Conservation (phyloP, 2,329 filamentous ascomycete species). For the Fusarium vanettenii region DNA sequence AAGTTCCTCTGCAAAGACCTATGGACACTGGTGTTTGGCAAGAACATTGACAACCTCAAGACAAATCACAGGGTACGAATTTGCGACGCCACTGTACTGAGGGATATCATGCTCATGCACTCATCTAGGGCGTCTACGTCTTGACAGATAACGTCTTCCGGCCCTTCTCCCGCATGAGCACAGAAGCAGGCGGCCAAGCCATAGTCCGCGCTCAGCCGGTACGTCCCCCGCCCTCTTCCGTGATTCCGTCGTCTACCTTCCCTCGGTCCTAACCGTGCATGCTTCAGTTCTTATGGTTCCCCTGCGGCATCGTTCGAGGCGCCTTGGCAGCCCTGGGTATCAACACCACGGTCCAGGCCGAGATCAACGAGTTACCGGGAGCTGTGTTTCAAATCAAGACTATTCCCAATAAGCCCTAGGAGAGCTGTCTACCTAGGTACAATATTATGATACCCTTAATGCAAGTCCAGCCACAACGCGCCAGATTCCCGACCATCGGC, state of each 20-base stretch:
- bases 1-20: slow-evolving; percentile 99
- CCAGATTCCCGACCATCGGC: slow-evolving; percentile 25
- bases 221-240: slow-evolving; percentile 50
- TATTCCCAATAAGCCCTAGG: slow-evolving; percentile 67
- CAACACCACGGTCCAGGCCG: slow-evolving; percentile 89
- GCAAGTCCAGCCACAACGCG: slow-evolving; percentile 27
- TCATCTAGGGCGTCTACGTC: slow-evolving; percentile 85
- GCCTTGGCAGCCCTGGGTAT: slow-evolving; percentile 94
- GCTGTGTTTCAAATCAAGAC: slow-evolving; percentile 98
- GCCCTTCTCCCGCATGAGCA: slow-evolving; percentile 89
- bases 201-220: slow-evolving; percentile 83
- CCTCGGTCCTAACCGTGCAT: slow-evolving; percentile 10
- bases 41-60: slow-evolving; percentile 98
- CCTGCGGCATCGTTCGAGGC: slow-evolving; percentile 90
- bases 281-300: slow-evolving; percentile 89
- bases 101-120: slow-evolving; percentile 7
- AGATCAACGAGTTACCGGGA: slow-evolving; percentile 85
- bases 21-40: slow-evolving; percentile 93
- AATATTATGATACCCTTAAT: slow-evolving; percentile 42
- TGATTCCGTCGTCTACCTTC: not conserved
- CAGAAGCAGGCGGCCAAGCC: slow-evolving; percentile 79
- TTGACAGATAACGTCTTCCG: slow-evolving; percentile 93
- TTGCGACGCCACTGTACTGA: not conserved
- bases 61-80: slow-evolving; percentile 86
- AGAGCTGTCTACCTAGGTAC: slow-evolving; percentile 26